Evolutionary conservation across 805 yeast species (phyloP).

Genomic region (Candida boleticola): DNA sequence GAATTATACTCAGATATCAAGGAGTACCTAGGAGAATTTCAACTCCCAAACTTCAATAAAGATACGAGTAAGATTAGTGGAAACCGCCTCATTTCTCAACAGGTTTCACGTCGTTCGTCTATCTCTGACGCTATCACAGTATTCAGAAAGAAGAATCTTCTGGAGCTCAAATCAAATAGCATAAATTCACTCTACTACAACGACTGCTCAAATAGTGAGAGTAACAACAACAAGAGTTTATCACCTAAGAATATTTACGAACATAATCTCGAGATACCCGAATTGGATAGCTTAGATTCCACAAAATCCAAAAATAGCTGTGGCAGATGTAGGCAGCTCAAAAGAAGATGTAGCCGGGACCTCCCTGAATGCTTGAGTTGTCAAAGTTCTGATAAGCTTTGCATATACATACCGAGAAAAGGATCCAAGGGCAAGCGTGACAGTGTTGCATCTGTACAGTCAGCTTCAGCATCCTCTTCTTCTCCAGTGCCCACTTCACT

Average conservation of each 20-base stretch:
- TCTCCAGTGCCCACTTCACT: neutral
- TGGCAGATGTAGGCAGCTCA: slow-evolving; percentile 29
- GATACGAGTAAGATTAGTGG: neutral
- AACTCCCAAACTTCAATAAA: slow-evolving; percentile 7
- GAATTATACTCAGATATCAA: slow-evolving; percentile 17
- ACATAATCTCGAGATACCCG: slow-evolving; percentile 16
- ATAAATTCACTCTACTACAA: no score
- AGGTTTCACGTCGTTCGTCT: neutral
- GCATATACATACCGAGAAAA: slow-evolving; percentile 24
- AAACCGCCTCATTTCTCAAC: neutral
- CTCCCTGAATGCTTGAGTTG: slow-evolving; percentile 33
- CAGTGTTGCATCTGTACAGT: neutral
- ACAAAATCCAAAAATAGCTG: slow-evolving; percentile 26
- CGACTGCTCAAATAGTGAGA: no score
- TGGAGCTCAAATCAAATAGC: slow-evolving; percentile 12
- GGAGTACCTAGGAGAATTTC: slow-evolving; percentile 21
- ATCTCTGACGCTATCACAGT: slow-evolving; percentile 15
- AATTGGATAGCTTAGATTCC: slow-evolving; percentile 18
- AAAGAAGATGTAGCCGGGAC: slow-evolving; percentile 29
- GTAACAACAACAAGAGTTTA: neutral
- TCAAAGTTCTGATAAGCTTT: slow-evolving; percentile 26
- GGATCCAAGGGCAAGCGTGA: slow-evolving; percentile 1
- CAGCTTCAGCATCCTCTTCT: neutral
- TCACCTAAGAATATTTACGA: slow-evolving; percentile 19
- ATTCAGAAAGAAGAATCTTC: slow-evolving; percentile 27